Base-by-base conservation (phyloP, 768 basidiomycete genomes). In the Boletus patriciae region DNA sequence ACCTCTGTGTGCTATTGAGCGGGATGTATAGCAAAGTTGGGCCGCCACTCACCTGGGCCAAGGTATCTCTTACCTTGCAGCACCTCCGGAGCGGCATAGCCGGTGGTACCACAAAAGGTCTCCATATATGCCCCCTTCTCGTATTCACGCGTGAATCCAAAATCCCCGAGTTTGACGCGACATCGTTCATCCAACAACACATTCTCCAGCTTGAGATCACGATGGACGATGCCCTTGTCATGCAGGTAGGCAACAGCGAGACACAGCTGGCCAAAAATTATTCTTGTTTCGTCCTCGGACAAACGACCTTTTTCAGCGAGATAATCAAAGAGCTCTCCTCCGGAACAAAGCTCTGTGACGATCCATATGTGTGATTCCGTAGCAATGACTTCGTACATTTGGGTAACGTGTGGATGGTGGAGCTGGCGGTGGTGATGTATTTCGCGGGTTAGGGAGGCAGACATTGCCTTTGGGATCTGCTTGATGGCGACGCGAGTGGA, bases 311-410 rank as follows among this genome's bases (percentile, higher is more conserved):
- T 92, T 78, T 99, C 97, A 15, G 90, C 92, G 23, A 99, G 87
- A 69, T 98, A 98, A 74, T 98, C 97, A 73, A 98, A 99, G 29
- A 99, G 83, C 73, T 99, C 97, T 40, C 97, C 97, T 11, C 97
- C 97, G 44, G 86, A 88, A 73, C 97, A 98, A 34, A 99, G 86
- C 69, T 99, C 97, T 16, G 94, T 92, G 42, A 99, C 89, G 55
- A 99, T 93, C 94, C 94, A 98, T 68, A 99, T 95, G 61, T 85
- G 83, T 25, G 84, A 83, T 74, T 99, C 97, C 2, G 97, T 98
- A 10, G 97, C 97, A 69, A 98, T 91, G 68, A 98, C 92, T 75
- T 99, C 96, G 77, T 91, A 97, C 74, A 98, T 87, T 69, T 96
- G 94, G 15, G 94, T 92, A 66, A 99, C 84, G 69, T 97, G 86